These are phyloP conservation scores for Leucocoprinus leucothites DNA, from an alignment of 768 basidiomycete genomes.

Conservation along the genomic window DNA sequence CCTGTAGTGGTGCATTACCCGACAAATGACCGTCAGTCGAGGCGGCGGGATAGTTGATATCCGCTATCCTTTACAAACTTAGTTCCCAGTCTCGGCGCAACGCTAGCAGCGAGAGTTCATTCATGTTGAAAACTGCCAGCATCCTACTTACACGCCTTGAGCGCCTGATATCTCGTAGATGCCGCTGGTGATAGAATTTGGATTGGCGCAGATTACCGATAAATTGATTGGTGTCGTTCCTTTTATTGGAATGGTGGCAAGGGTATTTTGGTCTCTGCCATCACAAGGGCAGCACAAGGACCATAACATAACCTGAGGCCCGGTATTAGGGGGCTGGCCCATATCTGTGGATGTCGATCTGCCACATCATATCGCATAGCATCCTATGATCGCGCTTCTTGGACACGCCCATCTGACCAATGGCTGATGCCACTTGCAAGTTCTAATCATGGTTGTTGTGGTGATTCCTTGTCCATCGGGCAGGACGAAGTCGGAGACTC, in stretches of 20 bases:
- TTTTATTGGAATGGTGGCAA: background rate
- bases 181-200: background rate
- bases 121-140: background rate
- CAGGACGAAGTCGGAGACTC: background rate
- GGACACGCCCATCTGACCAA: background rate
- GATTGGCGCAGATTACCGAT: background rate
- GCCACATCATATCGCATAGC: background rate
- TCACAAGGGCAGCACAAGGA: background rate
- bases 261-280: background rate
- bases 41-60: background rate
- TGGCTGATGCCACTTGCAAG: background rate
- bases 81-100: background rate
- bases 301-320: background rate
- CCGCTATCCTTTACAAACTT: background rate
- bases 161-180: background rate
- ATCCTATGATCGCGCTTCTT: background rate
- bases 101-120: background rate
- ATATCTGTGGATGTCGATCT: background rate
- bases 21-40: too few relatives aligned
- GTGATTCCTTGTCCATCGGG: slow-evolving; percentile 2
- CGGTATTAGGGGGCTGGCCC: background rate
- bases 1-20: background rate
- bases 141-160: background rate
- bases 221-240: background rate
- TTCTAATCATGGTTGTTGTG: background rate